These are phyloP conservation scores for Calycina herbarum DNA, from an alignment of 2,329 filamentous ascomycete genomes.

Conservation along the genomic window DNA sequence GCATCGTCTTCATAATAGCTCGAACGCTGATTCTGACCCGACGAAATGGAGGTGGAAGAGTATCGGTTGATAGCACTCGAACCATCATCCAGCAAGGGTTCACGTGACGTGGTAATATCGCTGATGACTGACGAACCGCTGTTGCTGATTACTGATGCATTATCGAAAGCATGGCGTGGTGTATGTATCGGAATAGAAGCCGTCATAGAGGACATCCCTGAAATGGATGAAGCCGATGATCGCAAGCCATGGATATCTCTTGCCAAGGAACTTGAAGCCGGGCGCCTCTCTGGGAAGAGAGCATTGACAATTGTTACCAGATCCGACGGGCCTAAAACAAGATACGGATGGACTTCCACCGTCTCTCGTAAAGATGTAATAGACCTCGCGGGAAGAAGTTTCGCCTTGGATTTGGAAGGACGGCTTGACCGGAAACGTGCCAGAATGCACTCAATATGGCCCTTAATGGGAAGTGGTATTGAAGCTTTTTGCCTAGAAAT, in stretches of 20 bases:
- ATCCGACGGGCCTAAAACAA: slow-evolving; percentile 79
- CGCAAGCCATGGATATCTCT: slow-evolving; percentile 55
- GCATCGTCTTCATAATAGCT: slow-evolving; percentile 64
- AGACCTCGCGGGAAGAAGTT: slow-evolving; percentile 69
- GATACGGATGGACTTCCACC: slow-evolving; percentile 75
- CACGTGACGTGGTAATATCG: slow-evolving; percentile 65
- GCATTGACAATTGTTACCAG: slow-evolving; percentile 78
- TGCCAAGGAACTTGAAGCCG: slow-evolving; percentile 54
- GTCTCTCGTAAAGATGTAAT: slow-evolving; percentile 74
- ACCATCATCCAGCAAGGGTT: slow-evolving; percentile 60
- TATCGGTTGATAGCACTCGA: slow-evolving; percentile 52
- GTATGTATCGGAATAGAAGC: slow-evolving; percentile 66
- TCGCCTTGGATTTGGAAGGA: slow-evolving; percentile 48
- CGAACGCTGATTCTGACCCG: slow-evolving; percentile 44
- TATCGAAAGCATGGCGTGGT: slow-evolving; percentile 56
- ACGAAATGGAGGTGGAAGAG: slow-evolving; percentile 49
- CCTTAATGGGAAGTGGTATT: slow-evolving; percentile 61
- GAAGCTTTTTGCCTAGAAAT: slow-evolving; percentile 43
- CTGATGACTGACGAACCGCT: slow-evolving; percentile 72
- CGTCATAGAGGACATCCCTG: slow-evolving; percentile 66
- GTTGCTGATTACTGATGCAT: slow-evolving; percentile 69
- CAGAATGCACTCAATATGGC: slow-evolving; percentile 71
- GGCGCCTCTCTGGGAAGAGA: slow-evolving; percentile 74
- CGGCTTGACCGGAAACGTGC: slow-evolving; percentile 54
- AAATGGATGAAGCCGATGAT: slow-evolving; percentile 68